Conservation (phyloP, 1,139 yeast genomes). For the Kluyveromyces sp. region DNA sequence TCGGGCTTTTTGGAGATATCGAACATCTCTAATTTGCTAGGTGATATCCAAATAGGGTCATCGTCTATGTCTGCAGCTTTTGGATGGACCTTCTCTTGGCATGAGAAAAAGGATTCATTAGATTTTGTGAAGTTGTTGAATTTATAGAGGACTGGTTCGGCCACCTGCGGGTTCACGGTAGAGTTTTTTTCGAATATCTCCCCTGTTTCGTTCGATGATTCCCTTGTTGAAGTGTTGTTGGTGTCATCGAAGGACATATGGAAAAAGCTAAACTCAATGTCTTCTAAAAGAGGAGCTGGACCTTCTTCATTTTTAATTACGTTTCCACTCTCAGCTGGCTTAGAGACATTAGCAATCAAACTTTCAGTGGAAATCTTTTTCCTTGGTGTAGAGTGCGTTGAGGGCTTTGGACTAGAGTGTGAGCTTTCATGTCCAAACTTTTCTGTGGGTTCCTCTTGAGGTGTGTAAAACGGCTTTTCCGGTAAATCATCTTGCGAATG, state of each 20-base stretch:
- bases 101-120: constrained; percentile 10
- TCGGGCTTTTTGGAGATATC: constrained; percentile 18
- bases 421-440: neutral
- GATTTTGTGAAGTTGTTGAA: constrained; percentile 7
- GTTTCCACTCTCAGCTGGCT: no score
- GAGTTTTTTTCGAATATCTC: neutral
- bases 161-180: neutral
- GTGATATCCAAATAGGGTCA: constrained; percentile 33
- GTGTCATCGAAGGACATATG: constrained; percentile 26
- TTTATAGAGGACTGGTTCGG: constrained; percentile 11
- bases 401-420: neutral
- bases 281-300: constrained; percentile 19
- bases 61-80: constrained; percentile 12
- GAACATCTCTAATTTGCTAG: constrained; percentile 26
- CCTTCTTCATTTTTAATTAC: neutral
- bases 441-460: neutral
- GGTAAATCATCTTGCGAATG: constrained; percentile 10
- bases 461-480: constrained; percentile 1
- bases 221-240: constrained; percentile 2
- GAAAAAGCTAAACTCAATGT: constrained; percentile 30
- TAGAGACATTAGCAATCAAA: no score
- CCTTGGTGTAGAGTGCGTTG: neutral
- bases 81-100: constrained; percentile 3
- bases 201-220: constrained; percentile 2
- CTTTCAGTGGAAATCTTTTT: neutral